Evolutionary conservation across 2,329 filamentous ascomycete species (phyloP), one percentile per base, ranked within the genome.

Genomic region (Lachnellula occidentalis): DNA sequence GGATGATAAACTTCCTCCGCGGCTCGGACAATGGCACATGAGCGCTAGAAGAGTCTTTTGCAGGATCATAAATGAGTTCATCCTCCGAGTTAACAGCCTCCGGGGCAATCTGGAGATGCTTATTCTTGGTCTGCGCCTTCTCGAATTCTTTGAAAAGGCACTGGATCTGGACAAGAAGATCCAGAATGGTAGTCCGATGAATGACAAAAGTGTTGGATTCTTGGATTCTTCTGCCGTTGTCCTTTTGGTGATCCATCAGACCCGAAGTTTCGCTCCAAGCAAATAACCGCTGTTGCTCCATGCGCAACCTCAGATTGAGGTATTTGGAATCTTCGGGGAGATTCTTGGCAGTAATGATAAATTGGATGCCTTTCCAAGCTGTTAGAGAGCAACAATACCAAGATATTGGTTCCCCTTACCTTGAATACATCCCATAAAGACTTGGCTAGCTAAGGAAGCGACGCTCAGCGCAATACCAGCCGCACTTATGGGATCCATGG

Each of bases 231-330:
- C 70, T 63, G 46, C 74, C 70, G 48, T 75, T 69, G 21, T 61
- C 64, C 50, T 75, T 49, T 34, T 61, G 73, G 12, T 77, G 65
- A 53, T 77, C 75, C 12, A 77, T 67, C 17, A 78, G 62, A 8
- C 75, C 76, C 11, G 75, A 77, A 2, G 74, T 74, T 59, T 78
- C 75, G 57, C 74, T 76, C 75, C 76, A 78, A 41, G 74, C 74
- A 56, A 76, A 77, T 14, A 78, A 69, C 22, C 76, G 70, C 57
- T 78, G 74, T 64, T 78, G 74, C 61, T 78, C 76, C 72, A 78
- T 76, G 50, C 74, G 73, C 48, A 78, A 63, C 48, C 76, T 70
- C 59, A 78, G 61, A 56, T 77, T 77, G 54, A 78, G 72, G 60
- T 77, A 77, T 54, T 69, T 72, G 62, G 71, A 76, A 46, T 77